Percentiles rank a stretch among this genome's conserved stretches.
phyloP scores from a whole-genome alignment of 306 rosid genomes.

The Senna siamea region DNA sequence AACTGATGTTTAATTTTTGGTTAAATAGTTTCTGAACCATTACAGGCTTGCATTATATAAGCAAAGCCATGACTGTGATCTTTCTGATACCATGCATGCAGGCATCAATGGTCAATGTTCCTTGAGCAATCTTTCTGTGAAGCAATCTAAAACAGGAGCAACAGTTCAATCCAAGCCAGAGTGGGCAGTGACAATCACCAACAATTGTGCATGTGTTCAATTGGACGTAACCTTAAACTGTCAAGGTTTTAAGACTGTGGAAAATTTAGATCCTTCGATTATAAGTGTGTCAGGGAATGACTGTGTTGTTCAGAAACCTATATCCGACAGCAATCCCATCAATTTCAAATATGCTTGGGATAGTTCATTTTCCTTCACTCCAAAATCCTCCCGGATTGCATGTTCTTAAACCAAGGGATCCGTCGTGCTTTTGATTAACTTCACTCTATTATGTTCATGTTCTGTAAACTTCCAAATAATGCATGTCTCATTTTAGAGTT shows the following conservation, averaged over 20 bases:
- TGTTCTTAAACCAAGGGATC: not conserved
- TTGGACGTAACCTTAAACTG: conserved; percentile 33
- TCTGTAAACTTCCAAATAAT: too few relatives aligned
- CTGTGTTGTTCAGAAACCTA: conserved; percentile 41
- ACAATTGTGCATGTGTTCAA: conserved; percentile 42
- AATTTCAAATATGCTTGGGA: conserved; percentile 1
- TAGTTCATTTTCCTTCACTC: not conserved
- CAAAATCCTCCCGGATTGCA: not conserved
- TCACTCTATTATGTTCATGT: too few relatives aligned
- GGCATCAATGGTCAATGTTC: conserved; percentile 40
- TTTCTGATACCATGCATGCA: not conserved
- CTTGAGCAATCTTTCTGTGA: conserved; percentile 4
- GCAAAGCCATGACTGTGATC: too few relatives aligned
- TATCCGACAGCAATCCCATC: not conserved
- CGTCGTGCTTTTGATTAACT: too few relatives aligned
- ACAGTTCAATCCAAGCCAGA: conserved; percentile 34
- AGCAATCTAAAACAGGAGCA: conserved; percentile 39
- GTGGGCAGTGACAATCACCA: conserved; percentile 45
- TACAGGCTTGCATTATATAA: too few relatives aligned
- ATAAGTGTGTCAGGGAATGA: not conserved
- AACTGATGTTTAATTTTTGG: too few relatives aligned
- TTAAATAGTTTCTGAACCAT: not conserved
- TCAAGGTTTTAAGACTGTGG: conserved; percentile 34
- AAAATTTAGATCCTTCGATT: conserved; percentile 40
- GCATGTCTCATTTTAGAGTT: too few relatives aligned